Conservation (phyloP, 1,284 basidiomycete genomes). For the Hypsizygus ulmarius region DNA sequence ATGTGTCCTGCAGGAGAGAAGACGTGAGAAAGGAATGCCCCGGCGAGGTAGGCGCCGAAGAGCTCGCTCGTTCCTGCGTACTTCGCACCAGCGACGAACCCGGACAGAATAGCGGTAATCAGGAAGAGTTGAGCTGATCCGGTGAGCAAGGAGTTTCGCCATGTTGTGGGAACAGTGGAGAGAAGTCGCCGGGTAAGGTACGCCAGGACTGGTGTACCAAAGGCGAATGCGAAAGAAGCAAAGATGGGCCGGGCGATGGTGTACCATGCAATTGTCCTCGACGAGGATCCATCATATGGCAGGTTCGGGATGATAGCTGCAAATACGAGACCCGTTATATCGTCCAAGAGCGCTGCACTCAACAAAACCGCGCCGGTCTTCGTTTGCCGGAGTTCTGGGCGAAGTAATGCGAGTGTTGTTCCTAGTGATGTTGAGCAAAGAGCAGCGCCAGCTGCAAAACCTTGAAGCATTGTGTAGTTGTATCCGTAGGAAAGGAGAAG, state of each 20-base stretch:
- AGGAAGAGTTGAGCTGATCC: slow-evolving; percentile 26
- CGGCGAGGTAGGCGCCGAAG: slow-evolving; percentile 38
- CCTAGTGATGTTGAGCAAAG: slow-evolving; percentile 40
- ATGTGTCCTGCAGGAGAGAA: slow-evolving; percentile 16
- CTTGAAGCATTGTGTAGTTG: slow-evolving; percentile 29
- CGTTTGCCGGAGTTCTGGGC: slow-evolving; percentile 31
- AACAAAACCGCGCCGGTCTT: slow-evolving; percentile 35
- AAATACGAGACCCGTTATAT: slow-evolving; percentile 37
- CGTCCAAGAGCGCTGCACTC: slow-evolving; percentile 39
- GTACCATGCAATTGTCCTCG: slow-evolving; percentile 25
- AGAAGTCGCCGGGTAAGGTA: slow-evolving; percentile 10
- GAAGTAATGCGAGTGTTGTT: slow-evolving; percentile 36
- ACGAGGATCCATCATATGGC: slow-evolving; percentile 17
- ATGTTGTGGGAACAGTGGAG: background rate
- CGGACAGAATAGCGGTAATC: slow-evolving; percentile 26
- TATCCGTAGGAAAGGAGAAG: slow-evolving; percentile 33
- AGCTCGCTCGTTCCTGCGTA: slow-evolving; percentile 40
- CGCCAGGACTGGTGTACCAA: slow-evolving; percentile 27
- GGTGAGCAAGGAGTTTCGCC: slow-evolving; percentile 10
- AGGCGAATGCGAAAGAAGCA: slow-evolving; percentile 35
- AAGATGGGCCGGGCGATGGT: slow-evolving; percentile 35
- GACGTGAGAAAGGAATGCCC: slow-evolving; percentile 29
- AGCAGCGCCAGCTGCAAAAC: slow-evolving; percentile 39
- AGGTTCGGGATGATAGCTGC: slow-evolving; percentile 36
- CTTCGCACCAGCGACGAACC: slow-evolving; percentile 33